phyloP scores from a whole-genome alignment of 345 rosid species.

The Triadica sebifera region DNA sequence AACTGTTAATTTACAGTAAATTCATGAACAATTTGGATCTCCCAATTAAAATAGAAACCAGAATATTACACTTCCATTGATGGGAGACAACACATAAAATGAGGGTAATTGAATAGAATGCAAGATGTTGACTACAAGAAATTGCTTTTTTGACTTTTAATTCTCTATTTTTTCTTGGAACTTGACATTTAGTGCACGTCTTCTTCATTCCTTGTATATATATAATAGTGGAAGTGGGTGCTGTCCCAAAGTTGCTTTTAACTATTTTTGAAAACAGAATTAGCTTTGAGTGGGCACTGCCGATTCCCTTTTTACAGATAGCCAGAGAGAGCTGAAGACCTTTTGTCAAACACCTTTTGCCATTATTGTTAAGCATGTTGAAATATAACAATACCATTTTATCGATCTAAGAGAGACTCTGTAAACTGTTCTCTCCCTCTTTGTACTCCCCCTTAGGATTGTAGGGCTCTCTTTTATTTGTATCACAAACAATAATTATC shows the following conservation, averaged over 20 bases:
- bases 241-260: not conserved
- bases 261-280: not conserved
- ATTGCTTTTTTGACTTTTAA: conserved; percentile 1
- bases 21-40: too few species aligned
- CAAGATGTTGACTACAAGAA: conserved; percentile 7
- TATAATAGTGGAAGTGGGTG: not conserved
- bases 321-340: not conserved
- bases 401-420: too few species aligned
- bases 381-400: too few species aligned
- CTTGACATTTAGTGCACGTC: conserved; percentile 26
- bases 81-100: not conserved
- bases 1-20: too few species aligned
- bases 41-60: not conserved
- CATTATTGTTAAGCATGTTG: not conserved
- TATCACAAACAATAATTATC: too few species aligned
- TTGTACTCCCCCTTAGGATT: too few species aligned
- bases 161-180: not conserved
- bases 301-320: not conserved
- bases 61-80: not conserved
- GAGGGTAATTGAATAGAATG: not conserved
- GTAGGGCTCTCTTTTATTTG: too few species aligned
- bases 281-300: not conserved
- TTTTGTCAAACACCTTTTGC: not conserved
- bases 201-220: conserved; percentile 5
- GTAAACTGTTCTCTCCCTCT: too few species aligned